Evolutionary conservation across 2,329 filamentous ascomycete genomes (phyloP), one percentile per base, ranked within the genome.

Genomic region (Pestalotiopsis sp.): DNA sequence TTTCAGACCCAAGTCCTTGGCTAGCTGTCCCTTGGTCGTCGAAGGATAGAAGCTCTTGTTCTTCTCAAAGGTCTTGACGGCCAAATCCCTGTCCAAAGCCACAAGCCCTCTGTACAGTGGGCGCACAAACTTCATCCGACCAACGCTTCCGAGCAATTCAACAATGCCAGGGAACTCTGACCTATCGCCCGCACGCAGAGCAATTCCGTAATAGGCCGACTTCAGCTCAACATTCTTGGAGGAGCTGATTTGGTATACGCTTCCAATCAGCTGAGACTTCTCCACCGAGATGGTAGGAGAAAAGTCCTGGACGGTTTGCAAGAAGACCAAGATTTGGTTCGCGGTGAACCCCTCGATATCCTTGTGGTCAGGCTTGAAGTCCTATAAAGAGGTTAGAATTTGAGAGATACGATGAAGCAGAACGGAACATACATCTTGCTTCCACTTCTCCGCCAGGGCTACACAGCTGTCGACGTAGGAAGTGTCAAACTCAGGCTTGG

Each of bases 41-140:
- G 96, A 96, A 78, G 98, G 95, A 78, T 98, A 99, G 77, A 98
- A 98, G 71, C 94, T 91, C 81, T 88, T 92, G 79, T 97, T 92
- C 86, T 92, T 92, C 82, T 92, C 88, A 81, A 97, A 98, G 0
- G 95, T 97, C 78, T 90, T 84, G 66, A 95, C 81, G 0, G 96
- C 95, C 75, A 97, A 81, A 31, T 90, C 83, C 61, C 89, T 85
- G 81, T 98, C 91, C 52, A 93, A 88, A 78, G 90, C 90, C 76
- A 92, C 91, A 73, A 99, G 82, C 64, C 89, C 87, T 70, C 92
- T 87, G 82, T 92, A 98, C 76, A 98, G 82, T 25, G 95, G 94
- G 62, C 95, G 86, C 69, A 98, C 95, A 80, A 95, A 98, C 87
- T 98, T 98, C 96, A 99, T 98, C 68, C 96, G 86, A 13, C 96